phyloP scores from a whole-genome alignment of 2,329 filamentous ascomycete species.

The Hypoxylon sp. region DNA sequence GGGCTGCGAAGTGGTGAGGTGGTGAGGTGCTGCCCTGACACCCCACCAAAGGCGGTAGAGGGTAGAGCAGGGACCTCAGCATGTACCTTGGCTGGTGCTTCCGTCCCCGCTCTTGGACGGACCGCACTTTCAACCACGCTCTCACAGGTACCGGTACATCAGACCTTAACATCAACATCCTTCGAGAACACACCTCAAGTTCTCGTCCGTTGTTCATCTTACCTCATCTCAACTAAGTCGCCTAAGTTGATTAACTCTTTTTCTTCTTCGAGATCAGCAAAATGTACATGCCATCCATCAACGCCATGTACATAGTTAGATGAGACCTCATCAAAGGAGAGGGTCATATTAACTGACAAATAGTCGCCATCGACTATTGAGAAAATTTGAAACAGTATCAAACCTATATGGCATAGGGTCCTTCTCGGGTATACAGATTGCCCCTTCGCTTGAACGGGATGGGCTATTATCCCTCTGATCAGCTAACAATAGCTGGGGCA shows the following conservation, averaged over 20 bases:
- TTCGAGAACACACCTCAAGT: conserved; percentile 15
- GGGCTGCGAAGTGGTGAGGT: conserved; percentile 4
- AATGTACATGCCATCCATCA: not conserved
- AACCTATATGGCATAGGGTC: conserved; percentile 19
- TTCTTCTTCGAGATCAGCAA: conserved; percentile 22
- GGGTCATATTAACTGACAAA: conserved; percentile 9
- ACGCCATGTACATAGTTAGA: not conserved
- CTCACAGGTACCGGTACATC: conserved; percentile 39
- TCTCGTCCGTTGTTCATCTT: conserved; percentile 28
- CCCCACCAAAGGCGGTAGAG: conserved; percentile 26
- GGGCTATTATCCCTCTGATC: conserved; percentile 19
- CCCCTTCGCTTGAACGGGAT: conserved; percentile 37
- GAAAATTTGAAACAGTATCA: conserved; percentile 32
- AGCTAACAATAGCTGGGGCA: conserved; percentile 25
- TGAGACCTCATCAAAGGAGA: conserved; percentile 11
- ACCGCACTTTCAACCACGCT: conserved; percentile 21
- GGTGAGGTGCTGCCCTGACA: conserved; percentile 30
- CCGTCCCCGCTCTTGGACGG: conserved; percentile 27
- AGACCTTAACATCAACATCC: conserved; percentile 32
- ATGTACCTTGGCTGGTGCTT: conserved; percentile 16
- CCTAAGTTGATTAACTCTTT: not conserved
- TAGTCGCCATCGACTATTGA: conserved; percentile 27
- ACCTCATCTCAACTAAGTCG: conserved; percentile 28
- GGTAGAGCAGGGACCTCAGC: not conserved
- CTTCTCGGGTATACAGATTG: not conserved